A percentile compares a stretch with the other conserved stretches of the same genome.
These are phyloP conservation scores for Pulveroboletus sp. DNA, from an alignment of 768 basidiomycete genomes.

Conservation along the genomic window DNA sequence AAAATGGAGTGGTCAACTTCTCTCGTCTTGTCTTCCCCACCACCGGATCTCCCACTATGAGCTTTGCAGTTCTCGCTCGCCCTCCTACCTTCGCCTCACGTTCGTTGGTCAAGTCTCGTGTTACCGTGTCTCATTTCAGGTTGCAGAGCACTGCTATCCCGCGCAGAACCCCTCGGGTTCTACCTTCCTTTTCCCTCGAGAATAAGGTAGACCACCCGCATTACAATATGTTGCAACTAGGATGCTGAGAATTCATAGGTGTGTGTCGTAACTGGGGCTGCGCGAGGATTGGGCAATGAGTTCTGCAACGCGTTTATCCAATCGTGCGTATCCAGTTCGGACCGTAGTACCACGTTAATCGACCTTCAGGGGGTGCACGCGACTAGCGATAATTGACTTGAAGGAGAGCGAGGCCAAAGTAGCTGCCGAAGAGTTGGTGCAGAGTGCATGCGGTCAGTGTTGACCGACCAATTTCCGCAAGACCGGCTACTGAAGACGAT, in stretches of 20 bases:
- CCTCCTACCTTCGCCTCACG: slow-evolving; percentile 15
- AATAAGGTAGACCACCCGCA: slow-evolving; percentile 51
- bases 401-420: slow-evolving; percentile 60
- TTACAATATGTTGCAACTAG: neutral
- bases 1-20: slow-evolving; percentile 20
- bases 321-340: slow-evolving; percentile 45
- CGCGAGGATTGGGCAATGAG: slow-evolving; percentile 84
- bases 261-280: slow-evolving; percentile 90
- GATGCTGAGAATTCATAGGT: slow-evolving; percentile 45
- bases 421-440: slow-evolving; percentile 66
- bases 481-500: slow-evolving; percentile 27
- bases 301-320: slow-evolving; percentile 89
- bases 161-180: slow-evolving; percentile 41
- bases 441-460: slow-evolving; percentile 47
- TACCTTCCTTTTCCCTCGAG: slow-evolving; percentile 76
- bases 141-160: slow-evolving; percentile 27
- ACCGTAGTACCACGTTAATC: neutral
- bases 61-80: slow-evolving; percentile 24
- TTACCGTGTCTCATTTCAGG: slow-evolving; percentile 9
- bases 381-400: slow-evolving; percentile 78
- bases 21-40: slow-evolving; percentile 13
- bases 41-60: slow-evolving; percentile 22
- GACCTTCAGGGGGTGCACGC: slow-evolving; percentile 65
- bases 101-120: slow-evolving; percentile 12
- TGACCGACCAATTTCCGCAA: slow-evolving; percentile 18